Base-by-base conservation (phyloP, 2,329 filamentous ascomycete species). In the Leptosphaerulina australis region DNA sequence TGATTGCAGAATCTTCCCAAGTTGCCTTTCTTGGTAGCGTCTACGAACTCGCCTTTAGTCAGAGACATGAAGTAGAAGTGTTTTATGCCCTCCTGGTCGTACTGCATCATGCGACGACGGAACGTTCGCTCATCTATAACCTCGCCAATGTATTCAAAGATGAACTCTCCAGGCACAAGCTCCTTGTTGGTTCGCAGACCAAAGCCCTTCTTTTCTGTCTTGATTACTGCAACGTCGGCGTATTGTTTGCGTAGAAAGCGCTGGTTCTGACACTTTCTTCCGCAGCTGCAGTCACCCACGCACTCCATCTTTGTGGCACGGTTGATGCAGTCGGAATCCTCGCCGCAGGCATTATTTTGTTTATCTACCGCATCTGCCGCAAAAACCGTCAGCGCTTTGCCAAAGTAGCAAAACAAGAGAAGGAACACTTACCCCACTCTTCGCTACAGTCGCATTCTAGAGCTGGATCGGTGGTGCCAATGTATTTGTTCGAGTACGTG, bases 61-160 rank as follows among this genome's bases (percentile, higher is more conserved):
- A 99, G 85, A 21, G 94, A 97, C 94, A 99, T 99, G 79, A 99
- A 99, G 76, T 99, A 99, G 74, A 99, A 99, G 75, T 99, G 94
- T 74, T 95, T 96, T 81, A 99, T 97, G 54, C 92, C 92, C 72
- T 97, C 91, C 37, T 94, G 83, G 69, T 97, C 91, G 74, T 99
- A 99, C 67, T 95, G 88, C 29, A 91, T 78, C 86, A 95, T 97
- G 55, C 94, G 90, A 50, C 86, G 85, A 47, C 91, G 88, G 69
- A 97, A 97, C 9, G 88, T 88, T 22, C 84, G 82, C 75, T 99
- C 93, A 64, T 95, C 93, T 71, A 99, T 97, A 63, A 97, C 94
- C 75, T 99, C 94, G 63, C 94, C 94, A 63, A 99, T 93, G 73
- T 99, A 99, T 76, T 99, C 94, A 71, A 91, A 97, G 63, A 99